A percentile compares a stretch with the other conserved stretches of the same genome.
These are phyloP conservation scores for Zostera marina DNA, from an alignment of 116 monocot genomes.

Conservation along the genomic window DNA sequence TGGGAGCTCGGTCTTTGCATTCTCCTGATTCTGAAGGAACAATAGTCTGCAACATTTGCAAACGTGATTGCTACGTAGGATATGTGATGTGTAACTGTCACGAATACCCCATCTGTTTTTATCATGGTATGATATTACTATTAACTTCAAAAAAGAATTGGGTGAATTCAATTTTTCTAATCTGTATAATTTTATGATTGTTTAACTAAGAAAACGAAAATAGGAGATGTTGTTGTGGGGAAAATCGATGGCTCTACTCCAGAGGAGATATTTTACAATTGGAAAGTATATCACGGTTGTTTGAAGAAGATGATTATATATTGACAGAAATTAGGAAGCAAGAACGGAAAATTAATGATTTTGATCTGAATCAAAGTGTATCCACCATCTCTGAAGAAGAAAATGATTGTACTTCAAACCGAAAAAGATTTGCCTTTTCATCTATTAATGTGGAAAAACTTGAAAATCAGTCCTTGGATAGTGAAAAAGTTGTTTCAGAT, in stretches of 20 bases:
- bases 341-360: too few relatives aligned
- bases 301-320: too few relatives aligned
- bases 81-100: slow-evolving; percentile 60
- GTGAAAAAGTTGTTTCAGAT: too few relatives aligned
- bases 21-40: slow-evolving; percentile 10
- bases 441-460: too few relatives aligned
- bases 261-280: slow-evolving; percentile 13
- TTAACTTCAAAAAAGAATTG: background rate
- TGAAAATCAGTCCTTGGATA: too few relatives aligned
- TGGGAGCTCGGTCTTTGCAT: slow-evolving; percentile 21
- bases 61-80: slow-evolving; percentile 70
- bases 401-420: too few relatives aligned
- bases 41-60: slow-evolving; percentile 49
- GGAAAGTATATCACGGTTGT: too few relatives aligned
- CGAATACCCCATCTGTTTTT: slow-evolving; percentile 47
- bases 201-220: slow-evolving; percentile 24
- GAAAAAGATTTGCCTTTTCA: too few relatives aligned
- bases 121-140: slow-evolving; percentile 41
- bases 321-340: too few relatives aligned
- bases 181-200: too few relatives aligned
- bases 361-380: too few relatives aligned
- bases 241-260: slow-evolving; percentile 21
- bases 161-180: background rate
- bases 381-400: too few relatives aligned
- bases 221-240: slow-evolving; percentile 36